Conservation (phyloP, 176 grass and related monocot species). For the Triticum urartu region DNA sequence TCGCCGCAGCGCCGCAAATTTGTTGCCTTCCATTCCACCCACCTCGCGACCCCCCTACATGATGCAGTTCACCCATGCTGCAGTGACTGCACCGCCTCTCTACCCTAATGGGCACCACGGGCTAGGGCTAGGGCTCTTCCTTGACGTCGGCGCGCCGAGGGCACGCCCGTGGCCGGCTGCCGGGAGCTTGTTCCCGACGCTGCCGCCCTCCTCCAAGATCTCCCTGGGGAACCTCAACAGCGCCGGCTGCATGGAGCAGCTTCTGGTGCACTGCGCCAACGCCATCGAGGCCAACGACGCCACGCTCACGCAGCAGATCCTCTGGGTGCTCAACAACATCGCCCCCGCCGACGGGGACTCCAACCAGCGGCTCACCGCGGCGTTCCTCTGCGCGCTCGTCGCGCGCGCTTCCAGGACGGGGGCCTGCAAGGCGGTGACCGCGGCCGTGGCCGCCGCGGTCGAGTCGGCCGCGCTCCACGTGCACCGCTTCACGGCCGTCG, state of each 20-base stretch:
- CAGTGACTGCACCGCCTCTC: conserved; percentile 50
- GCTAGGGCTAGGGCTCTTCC: conserved; percentile 47
- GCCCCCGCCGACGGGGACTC: conserved; percentile 87
- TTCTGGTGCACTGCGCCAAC: conserved; percentile 96
- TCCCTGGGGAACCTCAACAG: conserved; percentile 72
- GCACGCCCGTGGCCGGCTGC: conserved; percentile 35
- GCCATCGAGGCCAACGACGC: conserved; percentile 96
- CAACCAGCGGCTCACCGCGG: conserved; percentile 77
- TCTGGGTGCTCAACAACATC: conserved; percentile 99
- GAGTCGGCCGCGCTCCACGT: conserved; percentile 53
- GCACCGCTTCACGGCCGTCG: conserved; percentile 84
- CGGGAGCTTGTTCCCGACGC: conserved; percentile 36
- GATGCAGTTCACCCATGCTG: conserved; percentile 89
- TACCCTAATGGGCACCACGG: conserved; percentile 48
- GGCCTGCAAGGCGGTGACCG: conserved; percentile 75
- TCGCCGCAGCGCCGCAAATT: conserved; percentile 15
- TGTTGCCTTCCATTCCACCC: conserved; percentile 24
- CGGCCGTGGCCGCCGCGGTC: conserved; percentile 37
- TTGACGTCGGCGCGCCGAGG: conserved; percentile 48
- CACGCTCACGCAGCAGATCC: conserved; percentile 92
- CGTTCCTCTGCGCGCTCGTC: conserved; percentile 91
- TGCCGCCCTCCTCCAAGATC: conserved; percentile 43
- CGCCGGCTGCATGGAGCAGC: conserved; percentile 91
- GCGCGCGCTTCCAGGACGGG: conserved; percentile 76
- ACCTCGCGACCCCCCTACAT: conserved; percentile 50